These are phyloP conservation scores for Phytophthora sojae DNA, from an alignment of 352 stramenopile genomes.

Conservation along the genomic window DNA sequence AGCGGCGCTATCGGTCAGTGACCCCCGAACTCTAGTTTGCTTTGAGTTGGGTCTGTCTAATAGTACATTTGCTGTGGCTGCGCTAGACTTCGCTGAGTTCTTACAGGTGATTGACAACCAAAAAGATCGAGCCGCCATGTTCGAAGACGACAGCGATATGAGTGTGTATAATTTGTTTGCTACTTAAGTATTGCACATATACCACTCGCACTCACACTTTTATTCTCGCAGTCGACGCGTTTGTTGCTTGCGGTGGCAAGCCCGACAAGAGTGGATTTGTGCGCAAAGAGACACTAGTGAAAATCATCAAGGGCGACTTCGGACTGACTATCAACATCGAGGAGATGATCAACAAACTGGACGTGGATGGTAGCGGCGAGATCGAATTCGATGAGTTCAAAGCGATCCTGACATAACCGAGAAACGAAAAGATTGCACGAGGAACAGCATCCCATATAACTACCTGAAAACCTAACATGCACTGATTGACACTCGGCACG, in stretches of 20 bases:
- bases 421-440: too few species aligned
- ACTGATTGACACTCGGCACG: too few species aligned
- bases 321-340: conserved; percentile 98
- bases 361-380: conserved; percentile 94
- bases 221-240: conserved; percentile 90
- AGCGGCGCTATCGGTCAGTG: conserved; percentile 90
- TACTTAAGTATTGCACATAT: not conserved
- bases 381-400: conserved; percentile 98
- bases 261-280: conserved; percentile 94
- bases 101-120: conserved; percentile 98
- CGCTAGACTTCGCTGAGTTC: conserved; percentile 97
- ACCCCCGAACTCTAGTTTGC: not conserved
- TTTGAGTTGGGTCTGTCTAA: not conserved
- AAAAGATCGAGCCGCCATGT: conserved; percentile 95
- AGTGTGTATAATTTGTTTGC: conserved; percentile 47
- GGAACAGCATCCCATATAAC: too few species aligned
- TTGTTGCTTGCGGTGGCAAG: conserved; percentile 96
- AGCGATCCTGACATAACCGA: conserved; percentile 77
- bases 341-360: conserved; percentile 97
- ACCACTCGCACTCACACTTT: not conserved
- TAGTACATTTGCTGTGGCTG: not conserved
- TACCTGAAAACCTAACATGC: too few species aligned
- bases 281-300: conserved; percentile 88
- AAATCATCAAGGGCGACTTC: conserved; percentile 97
- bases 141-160: conserved; percentile 98